These are phyloP conservation scores for Scheffersomyces stambukii DNA, from an alignment of 1,139 yeast genomes.

Conservation along the genomic window DNA sequence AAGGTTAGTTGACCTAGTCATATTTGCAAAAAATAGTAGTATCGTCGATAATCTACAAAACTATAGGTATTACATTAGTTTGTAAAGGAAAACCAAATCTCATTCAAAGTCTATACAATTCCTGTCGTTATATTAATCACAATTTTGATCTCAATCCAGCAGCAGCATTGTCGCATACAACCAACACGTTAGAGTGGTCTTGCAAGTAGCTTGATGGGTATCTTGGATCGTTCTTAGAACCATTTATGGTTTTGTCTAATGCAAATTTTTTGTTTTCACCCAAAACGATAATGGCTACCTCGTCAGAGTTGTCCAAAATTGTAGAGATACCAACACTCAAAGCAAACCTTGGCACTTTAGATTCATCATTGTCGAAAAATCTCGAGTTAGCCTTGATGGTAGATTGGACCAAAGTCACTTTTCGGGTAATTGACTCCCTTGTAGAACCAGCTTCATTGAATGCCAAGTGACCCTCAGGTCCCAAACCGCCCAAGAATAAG, in stretches of 20 bases:
- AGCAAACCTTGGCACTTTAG: slow-evolving; percentile 52
- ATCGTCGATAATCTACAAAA: too few relatives aligned
- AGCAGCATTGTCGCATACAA: slow-evolving; percentile 46
- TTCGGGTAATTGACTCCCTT: slow-evolving; percentile 45
- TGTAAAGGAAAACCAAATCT: neutral
- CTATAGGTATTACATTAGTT: too few relatives aligned
- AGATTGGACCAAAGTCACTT: slow-evolving; percentile 46
- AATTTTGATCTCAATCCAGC: slow-evolving; percentile 34
- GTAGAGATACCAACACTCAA: slow-evolving; percentile 61
- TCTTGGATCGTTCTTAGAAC: slow-evolving; percentile 28
- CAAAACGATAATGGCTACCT: slow-evolving; percentile 46
- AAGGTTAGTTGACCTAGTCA: too few relatives aligned
- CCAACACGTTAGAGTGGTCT: slow-evolving; percentile 40
- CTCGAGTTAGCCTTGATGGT: slow-evolving; percentile 57
- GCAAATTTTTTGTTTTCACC: slow-evolving; percentile 44
- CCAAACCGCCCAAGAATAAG: slow-evolving; percentile 59
- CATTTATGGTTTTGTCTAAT: slow-evolving; percentile 39
- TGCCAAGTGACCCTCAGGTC: slow-evolving; percentile 65
- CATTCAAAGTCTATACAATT: neutral
- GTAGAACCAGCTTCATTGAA: slow-evolving; percentile 59
- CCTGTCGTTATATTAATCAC: too few relatives aligned
- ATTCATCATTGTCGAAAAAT: slow-evolving; percentile 44
- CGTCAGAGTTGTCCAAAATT: slow-evolving; percentile 55
- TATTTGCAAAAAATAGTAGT: too few relatives aligned
- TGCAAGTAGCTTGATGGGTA: slow-evolving; percentile 47